phyloP scores from a whole-genome alignment of 2,329 filamentous ascomycete species.

The Sporothrix brunneoviolacea region DNA sequence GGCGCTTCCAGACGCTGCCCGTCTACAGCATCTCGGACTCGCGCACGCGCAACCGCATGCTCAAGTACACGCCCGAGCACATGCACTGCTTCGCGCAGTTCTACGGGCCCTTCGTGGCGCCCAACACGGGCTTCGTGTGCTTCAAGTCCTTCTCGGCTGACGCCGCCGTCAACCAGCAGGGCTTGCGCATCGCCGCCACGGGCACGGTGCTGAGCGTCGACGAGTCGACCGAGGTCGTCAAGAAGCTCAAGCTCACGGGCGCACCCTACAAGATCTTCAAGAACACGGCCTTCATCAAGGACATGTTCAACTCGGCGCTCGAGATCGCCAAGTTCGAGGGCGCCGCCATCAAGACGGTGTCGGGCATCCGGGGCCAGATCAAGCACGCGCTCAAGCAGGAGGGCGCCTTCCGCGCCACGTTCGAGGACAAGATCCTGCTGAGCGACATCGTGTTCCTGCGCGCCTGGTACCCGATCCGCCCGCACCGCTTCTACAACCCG shows the following conservation, averaged over 20 bases:
- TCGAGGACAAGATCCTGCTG: conserved; percentile 97
- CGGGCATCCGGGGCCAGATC: conserved; percentile 91
- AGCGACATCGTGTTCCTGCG: conserved; percentile 93
- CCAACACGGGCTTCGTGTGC: conserved; percentile 91
- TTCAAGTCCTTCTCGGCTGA: conserved; percentile 82
- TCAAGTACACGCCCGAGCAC: conserved; percentile 98
- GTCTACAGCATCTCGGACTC: conserved; percentile 95
- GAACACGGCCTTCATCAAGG: conserved; percentile 97
- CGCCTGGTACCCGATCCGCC: conserved; percentile 94
- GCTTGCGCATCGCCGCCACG: conserved; percentile 90
- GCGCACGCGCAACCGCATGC: conserved; percentile 88
- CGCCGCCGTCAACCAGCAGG: conserved; percentile 50
- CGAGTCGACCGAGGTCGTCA: conserved; percentile 94
- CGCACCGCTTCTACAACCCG: conserved; percentile 93
- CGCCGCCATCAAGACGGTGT: conserved; percentile 90
- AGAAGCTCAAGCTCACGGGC: conserved; percentile 78
- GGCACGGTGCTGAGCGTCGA: conserved; percentile 92
- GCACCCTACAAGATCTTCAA: conserved; percentile 94
- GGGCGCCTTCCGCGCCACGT: conserved; percentile 91
- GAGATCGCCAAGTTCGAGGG: conserved; percentile 99
- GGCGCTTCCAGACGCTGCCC: conserved; percentile 85
- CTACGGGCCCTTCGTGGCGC: conserved; percentile 89
- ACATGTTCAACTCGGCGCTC: conserved; percentile 91
- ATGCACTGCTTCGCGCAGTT: conserved; percentile 98
- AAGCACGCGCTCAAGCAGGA: conserved; percentile 94